Evolutionary conservation across 2,329 filamentous ascomycete genomes (phyloP), one percentile per base, ranked within the genome.

Genomic region (Bipolaris bicolor): DNA sequence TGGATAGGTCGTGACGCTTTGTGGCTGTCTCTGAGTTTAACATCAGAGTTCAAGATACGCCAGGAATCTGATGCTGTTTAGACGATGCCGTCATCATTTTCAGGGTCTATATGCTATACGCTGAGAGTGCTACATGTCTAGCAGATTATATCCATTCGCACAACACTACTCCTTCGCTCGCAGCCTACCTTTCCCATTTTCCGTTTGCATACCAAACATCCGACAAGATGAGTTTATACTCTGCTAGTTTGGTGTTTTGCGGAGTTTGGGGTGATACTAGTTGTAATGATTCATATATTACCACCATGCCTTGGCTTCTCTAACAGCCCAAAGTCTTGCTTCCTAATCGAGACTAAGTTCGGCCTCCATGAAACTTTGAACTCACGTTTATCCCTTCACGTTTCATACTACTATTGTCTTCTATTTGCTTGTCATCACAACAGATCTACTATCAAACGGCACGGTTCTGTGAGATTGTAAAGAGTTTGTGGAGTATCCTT

Each of bases 1-100:
- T 16, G 39, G 29, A 11, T 18, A 37, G 44, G 54, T 34, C 29
- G 54, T 57, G 55, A 45, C 5, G 22, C 16, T 20, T 37, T 18
- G 34, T 26, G 29, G 24, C 33, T 16, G 7, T 31, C n/a, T 26
- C n/a, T 20, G 29, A 33, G 11, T 44, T 34, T 3, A 18, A 29
- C 5, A 7, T 3, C 13, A 24, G 31, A n/a, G 2, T 20, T 18
- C 16, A 29, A 29, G 20, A 18, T 47, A 18, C 15, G 11, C 10
- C 13, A 16, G n/a, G n/a, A 46, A 37, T 39, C 49, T 44, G 24
- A 44, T 34, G 15, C 13, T 5, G 26, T 29, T 15, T 33, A 50
- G 26, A 13, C 26, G 24, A 33, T 50, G 15, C 18, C 18, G 7
- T 48, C 10, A 29, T 10, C 20, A 37, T 20, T 5, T 34, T 11